Conservation (phyloP, 164 flowering plant species). For the Tetracentron sinense region DNA sequence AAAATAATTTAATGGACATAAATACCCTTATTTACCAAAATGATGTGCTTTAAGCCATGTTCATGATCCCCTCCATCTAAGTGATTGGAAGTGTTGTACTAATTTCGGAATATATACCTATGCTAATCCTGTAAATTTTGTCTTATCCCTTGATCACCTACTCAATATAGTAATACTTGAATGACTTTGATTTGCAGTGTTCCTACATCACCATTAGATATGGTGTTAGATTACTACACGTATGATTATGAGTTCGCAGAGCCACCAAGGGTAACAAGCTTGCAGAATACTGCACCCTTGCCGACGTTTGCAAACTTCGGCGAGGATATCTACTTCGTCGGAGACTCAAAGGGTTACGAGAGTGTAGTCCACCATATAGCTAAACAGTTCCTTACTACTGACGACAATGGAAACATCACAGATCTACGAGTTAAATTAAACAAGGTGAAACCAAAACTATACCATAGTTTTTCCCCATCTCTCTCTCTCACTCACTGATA, state of each 20-base stretch:
- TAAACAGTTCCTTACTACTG: constrained; percentile 18
- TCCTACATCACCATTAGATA: constrained; percentile 4
- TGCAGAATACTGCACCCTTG: constrained; percentile 23
- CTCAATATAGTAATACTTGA: neutral
- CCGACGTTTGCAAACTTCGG: constrained; percentile 20
- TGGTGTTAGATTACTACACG: constrained; percentile 19
- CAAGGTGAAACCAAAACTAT: constrained; percentile 5
- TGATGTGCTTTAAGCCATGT: too few relatives aligned
- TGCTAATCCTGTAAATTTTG: neutral
- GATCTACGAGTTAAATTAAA: constrained; percentile 21
- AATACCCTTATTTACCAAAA: too few relatives aligned
- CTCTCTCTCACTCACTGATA: too few relatives aligned
- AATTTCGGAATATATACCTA: too few relatives aligned
- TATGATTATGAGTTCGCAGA: constrained; percentile 28
- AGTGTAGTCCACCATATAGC: constrained; percentile 21
- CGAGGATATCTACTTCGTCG: constrained; percentile 20
- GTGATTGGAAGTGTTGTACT: too few relatives aligned
- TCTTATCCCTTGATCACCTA: neutral
- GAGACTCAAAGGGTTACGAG: constrained; percentile 33
- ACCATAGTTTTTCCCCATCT: too few relatives aligned
- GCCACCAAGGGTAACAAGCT: constrained; percentile 29
- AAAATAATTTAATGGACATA: too few relatives aligned
- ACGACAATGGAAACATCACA: constrained; percentile 11
- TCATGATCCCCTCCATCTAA: too few relatives aligned
- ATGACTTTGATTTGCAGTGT: constrained; percentile 5